These are phyloP conservation scores for Stropharia rugosoannulata DNA, from an alignment of 768 basidiomycete genomes.

Conservation along the genomic window DNA sequence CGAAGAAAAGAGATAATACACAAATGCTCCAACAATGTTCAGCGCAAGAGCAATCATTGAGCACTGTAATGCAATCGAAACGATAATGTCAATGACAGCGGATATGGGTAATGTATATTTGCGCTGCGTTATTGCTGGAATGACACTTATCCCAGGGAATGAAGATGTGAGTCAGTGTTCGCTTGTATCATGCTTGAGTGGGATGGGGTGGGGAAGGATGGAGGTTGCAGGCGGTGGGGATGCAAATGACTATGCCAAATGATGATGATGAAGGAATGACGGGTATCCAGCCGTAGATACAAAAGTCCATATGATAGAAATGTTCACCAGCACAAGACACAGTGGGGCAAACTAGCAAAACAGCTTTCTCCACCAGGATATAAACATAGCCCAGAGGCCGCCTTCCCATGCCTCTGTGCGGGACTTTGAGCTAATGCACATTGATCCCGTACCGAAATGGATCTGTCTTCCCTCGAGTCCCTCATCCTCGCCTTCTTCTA, in stretches of 20 bases:
- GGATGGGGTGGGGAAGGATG: slow-evolving; percentile 9
- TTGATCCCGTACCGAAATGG: slow-evolving; percentile 77
- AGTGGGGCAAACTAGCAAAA: slow-evolving; percentile 54
- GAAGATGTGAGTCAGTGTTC: slow-evolving; percentile 13
- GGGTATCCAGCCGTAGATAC: slow-evolving; percentile 12
- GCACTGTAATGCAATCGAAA: no score
- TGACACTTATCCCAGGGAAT: slow-evolving; percentile 7
- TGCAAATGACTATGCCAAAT: slow-evolving; percentile 15
- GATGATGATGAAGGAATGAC: slow-evolving; percentile 5
- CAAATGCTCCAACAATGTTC: background rate
- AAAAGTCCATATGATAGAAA: slow-evolving; percentile 1
- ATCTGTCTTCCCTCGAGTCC: slow-evolving; percentile 55
- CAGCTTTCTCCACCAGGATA: slow-evolving; percentile 75
- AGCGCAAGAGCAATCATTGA: background rate
- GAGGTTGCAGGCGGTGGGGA: slow-evolving; percentile 10
- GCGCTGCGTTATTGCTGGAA: background rate
- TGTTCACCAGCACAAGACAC: slow-evolving; percentile 17
- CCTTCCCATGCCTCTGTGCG: slow-evolving; percentile 72
- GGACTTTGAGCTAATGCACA: slow-evolving; percentile 69
- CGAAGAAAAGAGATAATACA: background rate
- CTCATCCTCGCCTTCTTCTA: slow-evolving; percentile 70
- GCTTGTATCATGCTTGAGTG: background rate
- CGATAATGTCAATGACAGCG: background rate
- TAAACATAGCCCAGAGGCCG: slow-evolving; percentile 76
- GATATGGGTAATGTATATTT: background rate